Base-by-base conservation (phyloP, 140 eudicot species). In the Senecio squalidus region DNA sequence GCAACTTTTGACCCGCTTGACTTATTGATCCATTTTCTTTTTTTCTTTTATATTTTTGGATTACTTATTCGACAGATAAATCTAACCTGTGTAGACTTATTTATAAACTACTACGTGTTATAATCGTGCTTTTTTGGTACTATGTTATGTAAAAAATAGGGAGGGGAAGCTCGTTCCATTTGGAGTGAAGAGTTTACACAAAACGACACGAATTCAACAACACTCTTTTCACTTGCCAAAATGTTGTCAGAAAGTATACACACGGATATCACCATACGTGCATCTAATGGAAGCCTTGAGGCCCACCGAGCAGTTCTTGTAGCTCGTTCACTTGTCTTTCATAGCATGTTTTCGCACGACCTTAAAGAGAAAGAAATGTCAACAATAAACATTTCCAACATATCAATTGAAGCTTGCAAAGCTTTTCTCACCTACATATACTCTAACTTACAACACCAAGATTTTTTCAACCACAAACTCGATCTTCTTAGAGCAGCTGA, bases 281-380 rank as follows among this genome's bases (percentile, higher is more conserved):
- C 96, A 21, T 79, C 93, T 0, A 78, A 92, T 14, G 96, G 98
- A 38, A 76, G 68, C 77, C 57, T 77, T 2, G 78, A 79, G 62
- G 95, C 98, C 16, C 98, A 92, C 58, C 79, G 95, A 14, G 96
- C 98, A 1, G 82, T 92, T 36, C 95, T 92, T 13, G 96, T 95
- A 4, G 75, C 95, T 45, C 78, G 94, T 8, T 92, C 98, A 1
- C 93, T 95, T 1, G 98, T 92, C 6, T 87, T 92, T 73, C 89
- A 70, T 44, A 87, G 93, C 92, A 92, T 92, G 98, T 92, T 92
- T 67, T 82, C 86, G 13, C 95, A 87, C 69, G 80, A 92, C 70
- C 89, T 87, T 25, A 80, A 73, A 69, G 96, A 83, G 65, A 87
- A 84, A 63, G 95, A 87, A 65, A 57, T 76, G 39, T 81, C 98